Evolutionary conservation across 2,329 filamentous ascomycete species (phyloP).

Genomic region (Fusarium verticillioides): DNA sequence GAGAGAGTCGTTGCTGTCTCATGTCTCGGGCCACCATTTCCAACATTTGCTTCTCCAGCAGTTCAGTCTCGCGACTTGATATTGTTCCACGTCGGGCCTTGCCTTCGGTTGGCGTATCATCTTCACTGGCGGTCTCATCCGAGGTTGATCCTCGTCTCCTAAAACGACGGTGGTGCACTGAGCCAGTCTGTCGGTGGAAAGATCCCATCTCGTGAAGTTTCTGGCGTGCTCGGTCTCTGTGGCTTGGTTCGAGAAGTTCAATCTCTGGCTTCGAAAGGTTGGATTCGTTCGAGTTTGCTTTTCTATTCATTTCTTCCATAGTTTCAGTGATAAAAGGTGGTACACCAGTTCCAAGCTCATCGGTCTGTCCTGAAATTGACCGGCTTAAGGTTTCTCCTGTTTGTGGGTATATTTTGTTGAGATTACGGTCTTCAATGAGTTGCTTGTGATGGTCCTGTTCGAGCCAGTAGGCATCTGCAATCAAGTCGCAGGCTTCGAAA

Average conservation of each 20-base stretch:
- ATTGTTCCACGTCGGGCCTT: constrained; percentile 58
- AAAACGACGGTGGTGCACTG: constrained; percentile 62
- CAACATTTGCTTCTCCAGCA: constrained; percentile 71
- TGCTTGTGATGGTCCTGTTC: constrained; percentile 84
- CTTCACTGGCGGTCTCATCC: constrained; percentile 68
- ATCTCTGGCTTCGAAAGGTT: constrained; percentile 50
- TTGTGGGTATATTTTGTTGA: constrained; percentile 75
- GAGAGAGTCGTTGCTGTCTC: constrained; percentile 50
- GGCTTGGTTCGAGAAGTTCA: constrained; percentile 60
- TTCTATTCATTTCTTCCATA: constrained; percentile 37
- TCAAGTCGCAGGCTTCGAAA: constrained; percentile 82
- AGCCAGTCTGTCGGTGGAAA: constrained; percentile 64
- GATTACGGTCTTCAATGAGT: constrained; percentile 82
- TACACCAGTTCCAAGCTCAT: constrained; percentile 40
- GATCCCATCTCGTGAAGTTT: constrained; percentile 67
- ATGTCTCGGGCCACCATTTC: constrained; percentile 69
- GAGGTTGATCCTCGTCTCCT: constrained; percentile 64
- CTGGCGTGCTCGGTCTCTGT: constrained; percentile 68
- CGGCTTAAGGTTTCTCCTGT: constrained; percentile 41
- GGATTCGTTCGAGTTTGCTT: constrained; percentile 35
- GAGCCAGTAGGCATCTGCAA: constrained; percentile 92
- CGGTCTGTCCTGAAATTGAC: constrained; percentile 48
- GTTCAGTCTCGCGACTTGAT: constrained; percentile 60
- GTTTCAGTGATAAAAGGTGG: constrained; percentile 44
- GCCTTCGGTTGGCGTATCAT: constrained; percentile 51